phyloP scores from a whole-genome alignment of 176 grass and related monocot species.

The Zea luxurians region DNA sequence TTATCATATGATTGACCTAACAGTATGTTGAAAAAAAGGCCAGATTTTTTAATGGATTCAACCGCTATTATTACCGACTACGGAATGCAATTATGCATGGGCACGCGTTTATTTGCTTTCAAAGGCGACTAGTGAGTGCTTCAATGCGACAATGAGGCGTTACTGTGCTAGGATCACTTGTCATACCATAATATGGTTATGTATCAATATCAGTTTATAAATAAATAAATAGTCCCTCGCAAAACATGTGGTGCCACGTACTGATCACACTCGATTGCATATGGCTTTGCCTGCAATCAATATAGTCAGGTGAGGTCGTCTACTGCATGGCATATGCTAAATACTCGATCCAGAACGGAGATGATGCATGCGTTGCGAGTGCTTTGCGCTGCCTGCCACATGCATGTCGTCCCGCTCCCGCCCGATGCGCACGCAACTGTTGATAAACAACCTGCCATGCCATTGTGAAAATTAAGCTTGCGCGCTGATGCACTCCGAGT shows the following conservation, averaged over 20 bases:
- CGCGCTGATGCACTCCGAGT: not conserved
- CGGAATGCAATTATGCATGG: not conserved
- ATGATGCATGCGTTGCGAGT: too few relatives aligned
- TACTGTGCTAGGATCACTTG: not conserved
- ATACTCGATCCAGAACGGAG: too few relatives aligned
- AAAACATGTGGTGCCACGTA: conserved; percentile 5
- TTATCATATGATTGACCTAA: not conserved
- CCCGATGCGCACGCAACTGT: not conserved
- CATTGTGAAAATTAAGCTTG: not conserved
- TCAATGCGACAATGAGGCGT: conserved; percentile 23
- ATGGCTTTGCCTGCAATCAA: not conserved
- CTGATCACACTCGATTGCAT: conserved; percentile 1
- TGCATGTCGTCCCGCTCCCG: too few relatives aligned
- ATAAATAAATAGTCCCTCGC: not conserved
- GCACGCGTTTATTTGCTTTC: not conserved
- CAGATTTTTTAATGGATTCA: not conserved
- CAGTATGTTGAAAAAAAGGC: not conserved
- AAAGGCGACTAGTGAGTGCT: not conserved
- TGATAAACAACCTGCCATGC: not conserved
- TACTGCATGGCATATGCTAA: not conserved
- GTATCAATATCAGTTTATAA: not conserved
- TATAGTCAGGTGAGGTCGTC: not conserved
- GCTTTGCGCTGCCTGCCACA: too few relatives aligned
- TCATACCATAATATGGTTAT: not conserved
- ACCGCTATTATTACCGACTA: not conserved